These are phyloP conservation scores for Phytopythium oedochilum DNA, from an alignment of 352 stramenopile genomes.

Conservation along the genomic window DNA sequence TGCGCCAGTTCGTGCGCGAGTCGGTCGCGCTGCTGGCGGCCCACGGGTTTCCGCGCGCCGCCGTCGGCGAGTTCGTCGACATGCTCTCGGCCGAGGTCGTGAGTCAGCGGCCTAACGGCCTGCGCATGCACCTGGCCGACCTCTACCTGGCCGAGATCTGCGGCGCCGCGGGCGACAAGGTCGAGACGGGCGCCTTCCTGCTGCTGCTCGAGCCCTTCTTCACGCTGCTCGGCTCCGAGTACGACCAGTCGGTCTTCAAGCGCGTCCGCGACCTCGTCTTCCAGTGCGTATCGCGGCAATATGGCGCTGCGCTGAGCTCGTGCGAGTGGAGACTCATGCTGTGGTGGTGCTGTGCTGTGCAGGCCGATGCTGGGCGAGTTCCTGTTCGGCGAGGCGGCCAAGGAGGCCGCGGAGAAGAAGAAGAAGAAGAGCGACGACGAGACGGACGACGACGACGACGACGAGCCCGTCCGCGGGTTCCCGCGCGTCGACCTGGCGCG, in stretches of 20 bases:
- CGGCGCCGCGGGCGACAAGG: slow-evolving; percentile 37
- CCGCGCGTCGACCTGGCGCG: slow-evolving; percentile 48
- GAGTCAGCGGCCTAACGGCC: slow-evolving; percentile 73
- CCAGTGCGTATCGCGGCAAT: slow-evolving; percentile 10
- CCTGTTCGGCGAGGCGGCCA: slow-evolving; percentile 54
- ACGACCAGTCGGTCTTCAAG: slow-evolving; percentile 81
- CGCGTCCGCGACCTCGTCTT: slow-evolving; percentile 76
- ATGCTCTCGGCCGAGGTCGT: slow-evolving; percentile 69
- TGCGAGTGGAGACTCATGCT: neutral
- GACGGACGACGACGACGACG: slow-evolving; percentile 40
- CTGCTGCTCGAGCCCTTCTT: slow-evolving; percentile 80
- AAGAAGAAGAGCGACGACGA: slow-evolving; percentile 33
- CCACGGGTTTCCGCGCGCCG: slow-evolving; percentile 46
- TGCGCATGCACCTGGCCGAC: slow-evolving; percentile 76
- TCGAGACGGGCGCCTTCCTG: slow-evolving; percentile 62
- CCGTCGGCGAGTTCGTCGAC: slow-evolving; percentile 48
- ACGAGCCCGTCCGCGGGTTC: slow-evolving; percentile 63
- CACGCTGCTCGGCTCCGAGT: slow-evolving; percentile 67
- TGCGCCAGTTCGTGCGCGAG: slow-evolving; percentile 79
- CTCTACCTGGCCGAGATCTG: slow-evolving; percentile 67
- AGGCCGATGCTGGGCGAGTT: slow-evolving; percentile 62
- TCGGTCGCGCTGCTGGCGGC: slow-evolving; percentile 49
- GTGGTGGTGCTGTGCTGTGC: neutral
- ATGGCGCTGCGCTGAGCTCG: too few species aligned
- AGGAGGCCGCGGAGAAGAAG: slow-evolving; percentile 12